Evolutionary conservation across 1,284 basidiomycete species (phyloP), one percentile per base, ranked within the genome.

Genomic region (Trametes versicolor): DNA sequence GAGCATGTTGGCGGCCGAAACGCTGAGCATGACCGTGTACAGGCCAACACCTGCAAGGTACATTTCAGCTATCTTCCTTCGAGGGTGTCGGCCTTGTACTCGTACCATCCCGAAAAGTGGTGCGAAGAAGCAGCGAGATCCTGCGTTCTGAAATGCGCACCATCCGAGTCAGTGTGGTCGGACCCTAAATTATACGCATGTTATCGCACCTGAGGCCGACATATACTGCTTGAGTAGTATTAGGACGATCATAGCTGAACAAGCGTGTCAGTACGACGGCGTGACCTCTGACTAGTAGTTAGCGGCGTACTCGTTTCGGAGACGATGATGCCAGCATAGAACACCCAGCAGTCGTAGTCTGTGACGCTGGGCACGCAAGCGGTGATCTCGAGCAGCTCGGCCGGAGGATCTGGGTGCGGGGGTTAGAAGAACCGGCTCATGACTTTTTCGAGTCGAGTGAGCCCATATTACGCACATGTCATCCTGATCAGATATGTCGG

Each of bases 1-100:
- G 7, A 58, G 21, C 32, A 59, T 48, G n/a, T 57, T 55, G 12
- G 54, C 54, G 17, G 45, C 41, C 2, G 54, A 55, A 2, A 55
- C 29, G 25, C 23, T 19, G 19, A 55, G 54, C 41, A 55, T 9
- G 25, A 45, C 19, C 8, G 9, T n/a, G 39, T 55, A 55, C 19
- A 55, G 29, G 8, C 39, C 39, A 8, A 15, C 41, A 43, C 41
- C 41, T 43, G 37, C 12, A 10, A 39, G 10, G 3, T 3, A 13
- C 15, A 6, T 2, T 39, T 39, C 37, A 39, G 37, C 19, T 1
- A 7, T n/a, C 3, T 7, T 19, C 4, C 15, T 17, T n/a, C 19
- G 15, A 4, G 4, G 4, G 37, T 13, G 41, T 43, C 8, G 3
- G n/a, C 19, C 15, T 8, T 7, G 6, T 1, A n/a, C 3, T 3